Conservation (phyloP, 1,284 basidiomycete species). For the Apiotrichum gracile region DNA sequence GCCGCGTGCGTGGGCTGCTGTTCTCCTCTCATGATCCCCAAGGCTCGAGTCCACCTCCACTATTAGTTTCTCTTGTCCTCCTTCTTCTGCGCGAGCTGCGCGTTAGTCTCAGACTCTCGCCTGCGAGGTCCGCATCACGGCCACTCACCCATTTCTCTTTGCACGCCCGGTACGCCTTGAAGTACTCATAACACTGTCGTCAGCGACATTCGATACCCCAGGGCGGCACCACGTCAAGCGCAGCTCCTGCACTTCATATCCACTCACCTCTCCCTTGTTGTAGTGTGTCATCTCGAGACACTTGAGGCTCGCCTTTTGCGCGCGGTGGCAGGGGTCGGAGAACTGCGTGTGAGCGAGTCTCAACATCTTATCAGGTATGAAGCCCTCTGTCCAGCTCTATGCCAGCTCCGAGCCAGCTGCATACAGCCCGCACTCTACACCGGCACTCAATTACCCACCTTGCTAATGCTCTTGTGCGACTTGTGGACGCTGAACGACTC, state of each 20-base stretch:
- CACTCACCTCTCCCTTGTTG: conserved; percentile 43
- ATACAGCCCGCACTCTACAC: too few relatives aligned
- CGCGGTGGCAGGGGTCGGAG: conserved; percentile 44
- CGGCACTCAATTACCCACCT: conserved; percentile 19
- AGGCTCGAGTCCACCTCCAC: not conserved
- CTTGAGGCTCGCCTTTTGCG: conserved; percentile 41
- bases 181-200: conserved; percentile 44
- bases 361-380: too few relatives aligned
- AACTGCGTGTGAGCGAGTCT: conserved; percentile 22
- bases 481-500: conserved; percentile 34
- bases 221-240: too few relatives aligned
- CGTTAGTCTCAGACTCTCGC: not conserved
- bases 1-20: not conserved
- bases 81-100: conserved; percentile 9
- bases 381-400: not conserved
- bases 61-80: not conserved
- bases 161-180: conserved; percentile 45
- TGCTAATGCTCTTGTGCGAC: conserved; percentile 18
- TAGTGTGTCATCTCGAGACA: conserved; percentile 47
- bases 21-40: not conserved
- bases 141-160: conserved; percentile 44
- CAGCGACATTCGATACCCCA: too few relatives aligned
- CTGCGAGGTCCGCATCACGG: not conserved
- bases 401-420: too few relatives aligned
- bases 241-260: not conserved